Percentiles rank a stretch among this genome's conserved stretches.
Conservation (phyloP, 73 alveolate genomes). For the Paramecium sonneborni region DNA sequence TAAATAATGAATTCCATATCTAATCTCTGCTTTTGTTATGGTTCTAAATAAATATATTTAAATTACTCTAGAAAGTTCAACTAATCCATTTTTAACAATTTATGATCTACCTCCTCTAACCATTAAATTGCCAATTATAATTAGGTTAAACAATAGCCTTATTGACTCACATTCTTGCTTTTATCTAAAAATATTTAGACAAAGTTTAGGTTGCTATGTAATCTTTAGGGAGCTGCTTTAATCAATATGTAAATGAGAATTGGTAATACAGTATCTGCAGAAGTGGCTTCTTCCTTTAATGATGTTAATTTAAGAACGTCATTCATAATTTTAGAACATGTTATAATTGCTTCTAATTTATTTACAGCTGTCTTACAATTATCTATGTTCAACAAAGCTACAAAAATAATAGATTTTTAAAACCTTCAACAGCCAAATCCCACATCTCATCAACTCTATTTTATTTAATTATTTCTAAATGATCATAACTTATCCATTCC, state of each 20-base stretch:
- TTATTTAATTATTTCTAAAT: slow-evolving; percentile 46
- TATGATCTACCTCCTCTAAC: slow-evolving; percentile 45
- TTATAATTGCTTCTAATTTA: slow-evolving; percentile 50
- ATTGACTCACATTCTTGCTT: slow-evolving; percentile 29
- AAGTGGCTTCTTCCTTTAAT: slow-evolving; percentile 48
- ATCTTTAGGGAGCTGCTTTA: slow-evolving; percentile 56
- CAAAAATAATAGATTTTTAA: background rate
- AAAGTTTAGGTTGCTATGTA: slow-evolving; percentile 52
- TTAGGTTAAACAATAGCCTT: slow-evolving; percentile 60
- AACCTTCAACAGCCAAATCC: slow-evolving; percentile 61
- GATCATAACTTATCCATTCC: slow-evolving; percentile 52
- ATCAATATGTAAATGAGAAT: slow-evolving; percentile 46
- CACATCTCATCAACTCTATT: slow-evolving; percentile 68
- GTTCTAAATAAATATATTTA: background rate
- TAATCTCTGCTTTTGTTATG: slow-evolving; percentile 48
- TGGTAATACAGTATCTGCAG: slow-evolving; percentile 62
- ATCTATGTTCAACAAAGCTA: slow-evolving; percentile 56
- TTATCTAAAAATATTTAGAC: slow-evolving; percentile 28
- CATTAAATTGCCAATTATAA: slow-evolving; percentile 48
- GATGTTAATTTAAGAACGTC: slow-evolving; percentile 56
- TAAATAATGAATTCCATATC: slow-evolving; percentile 59
- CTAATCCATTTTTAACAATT: slow-evolving; percentile 27
- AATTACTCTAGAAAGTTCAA: slow-evolving; percentile 45
- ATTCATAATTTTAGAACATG: slow-evolving; percentile 57
- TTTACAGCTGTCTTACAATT: slow-evolving; percentile 46